These are phyloP conservation scores for Talaromyces funiculosus DNA, from an alignment of 2,329 filamentous ascomycete species.

Conservation along the genomic window DNA sequence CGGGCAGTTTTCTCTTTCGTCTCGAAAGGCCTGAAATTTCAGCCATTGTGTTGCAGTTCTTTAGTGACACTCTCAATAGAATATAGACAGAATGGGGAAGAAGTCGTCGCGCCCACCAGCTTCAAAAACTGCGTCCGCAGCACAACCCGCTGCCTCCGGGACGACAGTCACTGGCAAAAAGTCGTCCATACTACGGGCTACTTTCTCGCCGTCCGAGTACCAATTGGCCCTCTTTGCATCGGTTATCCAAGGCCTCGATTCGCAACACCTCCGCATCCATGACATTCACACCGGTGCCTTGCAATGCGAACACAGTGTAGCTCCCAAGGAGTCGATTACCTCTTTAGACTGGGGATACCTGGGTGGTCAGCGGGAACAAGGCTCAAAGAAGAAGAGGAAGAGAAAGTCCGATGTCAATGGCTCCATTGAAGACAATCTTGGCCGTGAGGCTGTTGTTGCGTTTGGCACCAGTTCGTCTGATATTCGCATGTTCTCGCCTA, in stretches of 20 bases:
- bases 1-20: slow-evolving; percentile 2
- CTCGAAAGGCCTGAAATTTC: background rate
- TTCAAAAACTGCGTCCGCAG: slow-evolving; percentile 41
- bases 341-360: slow-evolving; percentile 49
- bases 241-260: slow-evolving; percentile 49
- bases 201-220: slow-evolving; percentile 47
- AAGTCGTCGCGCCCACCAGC: slow-evolving; percentile 39
- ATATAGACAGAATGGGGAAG: slow-evolving; percentile 38
- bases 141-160: slow-evolving; percentile 33
- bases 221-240: slow-evolving; percentile 51
- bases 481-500: slow-evolving; percentile 46
- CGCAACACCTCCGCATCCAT: slow-evolving; percentile 49
- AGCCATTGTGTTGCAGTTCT: background rate
- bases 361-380: slow-evolving; percentile 30
- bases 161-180: slow-evolving; percentile 36
- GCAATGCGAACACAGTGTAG: slow-evolving; percentile 46
- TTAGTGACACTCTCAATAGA: background rate
- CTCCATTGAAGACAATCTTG: slow-evolving; percentile 26
- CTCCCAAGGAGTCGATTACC: slow-evolving; percentile 43
- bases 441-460: slow-evolving; percentile 38
- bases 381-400: slow-evolving; percentile 49
- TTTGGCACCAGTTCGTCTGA: slow-evolving; percentile 46
- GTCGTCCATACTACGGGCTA: slow-evolving; percentile 45
- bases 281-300: slow-evolving; percentile 46
- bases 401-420: slow-evolving; percentile 40